A percentile compares a stretch with the other conserved stretches of the same genome.
Conservation (phyloP, 208 protist species). For the Wallacemonas collosoma region DNA sequence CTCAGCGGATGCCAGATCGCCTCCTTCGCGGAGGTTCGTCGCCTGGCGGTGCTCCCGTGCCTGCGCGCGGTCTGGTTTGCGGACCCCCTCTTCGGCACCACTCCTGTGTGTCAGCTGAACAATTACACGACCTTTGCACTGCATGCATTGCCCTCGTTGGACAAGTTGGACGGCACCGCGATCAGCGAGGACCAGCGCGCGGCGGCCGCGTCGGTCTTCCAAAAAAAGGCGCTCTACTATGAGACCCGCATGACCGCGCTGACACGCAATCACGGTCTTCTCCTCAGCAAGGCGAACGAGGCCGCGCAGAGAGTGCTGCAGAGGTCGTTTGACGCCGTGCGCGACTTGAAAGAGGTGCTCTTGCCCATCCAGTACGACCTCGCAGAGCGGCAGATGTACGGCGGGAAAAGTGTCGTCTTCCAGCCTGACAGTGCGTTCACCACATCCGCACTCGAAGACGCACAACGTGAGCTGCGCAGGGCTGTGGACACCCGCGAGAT, state of each 20-base stretch:
- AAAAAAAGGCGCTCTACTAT: constrained; percentile 96
- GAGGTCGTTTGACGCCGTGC: constrained; percentile 27
- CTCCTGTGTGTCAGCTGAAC: constrained; percentile 90
- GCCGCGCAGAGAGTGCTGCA: constrained; percentile 22
- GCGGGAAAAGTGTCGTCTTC: constrained; percentile 11
- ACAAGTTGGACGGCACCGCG: constrained; percentile 74
- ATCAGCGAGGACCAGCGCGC: constrained; percentile 82
- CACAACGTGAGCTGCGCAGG: constrained; percentile 33
- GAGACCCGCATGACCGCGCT: constrained; percentile 93
- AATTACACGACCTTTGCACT: constrained; percentile 95
- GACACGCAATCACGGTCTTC: constrained; percentile 76
- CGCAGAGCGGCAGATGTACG: constrained; percentile 37
- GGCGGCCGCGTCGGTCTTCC: constrained; percentile 84
- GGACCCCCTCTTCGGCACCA: constrained; percentile 93
- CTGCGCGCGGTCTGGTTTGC: constrained; percentile 77
- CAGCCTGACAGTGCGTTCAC: constrained; percentile 17
- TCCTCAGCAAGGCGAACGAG: constrained; percentile 39
- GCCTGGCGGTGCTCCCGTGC: constrained; percentile 64
- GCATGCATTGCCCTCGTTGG: constrained; percentile 65
- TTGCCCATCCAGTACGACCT: constrained; percentile 37
- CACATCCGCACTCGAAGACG: constrained; percentile 26
- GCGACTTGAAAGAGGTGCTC: constrained; percentile 34
- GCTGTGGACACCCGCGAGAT: constrained; percentile 71
- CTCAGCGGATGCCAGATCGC: constrained; percentile 85
- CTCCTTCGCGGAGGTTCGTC: constrained; percentile 86